Evolutionary conservation across 306 rosid genomes (phyloP).

Genomic region (Prinsepia uniflora): DNA sequence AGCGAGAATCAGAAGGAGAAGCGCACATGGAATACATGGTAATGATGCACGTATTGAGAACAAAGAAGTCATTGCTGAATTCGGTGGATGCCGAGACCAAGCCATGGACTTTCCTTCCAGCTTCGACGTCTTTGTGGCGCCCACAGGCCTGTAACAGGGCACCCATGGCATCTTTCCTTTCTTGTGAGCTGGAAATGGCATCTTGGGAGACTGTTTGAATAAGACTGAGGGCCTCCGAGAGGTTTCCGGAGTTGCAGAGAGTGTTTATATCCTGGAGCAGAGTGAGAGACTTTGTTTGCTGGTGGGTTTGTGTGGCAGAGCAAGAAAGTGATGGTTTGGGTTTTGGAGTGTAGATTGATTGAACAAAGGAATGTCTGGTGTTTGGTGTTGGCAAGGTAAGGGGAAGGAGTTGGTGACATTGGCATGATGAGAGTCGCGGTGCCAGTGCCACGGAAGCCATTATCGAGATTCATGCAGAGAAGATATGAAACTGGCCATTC

Average conservation of each 20-base stretch:
- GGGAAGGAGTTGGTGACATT: neutral
- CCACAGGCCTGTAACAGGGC: constrained; percentile 54
- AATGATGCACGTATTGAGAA: constrained; percentile 60
- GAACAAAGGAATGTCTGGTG: neutral
- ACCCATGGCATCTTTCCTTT: constrained; percentile 37
- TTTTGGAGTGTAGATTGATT: constrained; percentile 29
- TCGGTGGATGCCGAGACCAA: constrained; percentile 37
- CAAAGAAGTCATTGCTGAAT: constrained; percentile 47
- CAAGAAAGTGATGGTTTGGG: constrained; percentile 37
- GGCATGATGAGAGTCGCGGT: constrained; percentile 31
- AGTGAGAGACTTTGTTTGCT: constrained; percentile 9
- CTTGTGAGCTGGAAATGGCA: constrained; percentile 25
- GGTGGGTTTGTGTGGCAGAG: constrained; percentile 28
- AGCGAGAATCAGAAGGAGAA: constrained; percentile 49
- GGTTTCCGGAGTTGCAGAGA: constrained; percentile 50
- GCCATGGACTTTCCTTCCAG: constrained; percentile 52
- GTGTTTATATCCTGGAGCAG: constrained; percentile 35
- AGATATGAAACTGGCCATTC: neutral
- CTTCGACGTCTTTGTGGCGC: constrained; percentile 38
- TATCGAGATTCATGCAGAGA: neutral
- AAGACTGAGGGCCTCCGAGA: constrained; percentile 45
- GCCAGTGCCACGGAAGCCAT: constrained; percentile 34
- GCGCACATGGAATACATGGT: constrained; percentile 71
- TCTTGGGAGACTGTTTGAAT: constrained; percentile 33
- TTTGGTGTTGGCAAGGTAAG: constrained; percentile 1